Percentiles rank a stretch among this genome's conserved stretches.
Conservation (phyloP, 1,139 yeast species). For the Chernovozyma sophiae-reginae region DNA sequence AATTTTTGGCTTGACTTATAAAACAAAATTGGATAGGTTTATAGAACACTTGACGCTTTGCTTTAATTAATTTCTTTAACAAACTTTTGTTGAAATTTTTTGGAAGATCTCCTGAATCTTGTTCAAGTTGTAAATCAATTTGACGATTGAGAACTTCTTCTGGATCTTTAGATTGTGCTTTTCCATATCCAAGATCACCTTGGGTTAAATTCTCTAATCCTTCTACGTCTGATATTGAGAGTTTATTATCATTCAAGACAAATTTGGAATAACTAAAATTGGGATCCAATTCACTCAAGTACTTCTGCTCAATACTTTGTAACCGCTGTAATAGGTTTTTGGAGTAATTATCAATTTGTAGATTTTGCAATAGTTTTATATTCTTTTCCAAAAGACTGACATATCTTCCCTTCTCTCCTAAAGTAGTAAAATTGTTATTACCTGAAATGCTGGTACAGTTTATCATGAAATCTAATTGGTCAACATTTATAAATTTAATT, state of each 20-base stretch:
- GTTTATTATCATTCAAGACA: conserved; percentile 9
- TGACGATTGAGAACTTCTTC: conserved; percentile 1
- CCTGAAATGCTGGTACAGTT: conserved; percentile 4
- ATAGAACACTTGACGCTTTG: conserved; percentile 18
- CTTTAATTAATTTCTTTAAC: conserved; percentile 14
- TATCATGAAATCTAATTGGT: conserved; percentile 17
- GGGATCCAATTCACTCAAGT: neutral
- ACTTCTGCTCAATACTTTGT: conserved; percentile 6
- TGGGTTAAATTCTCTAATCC: neutral
- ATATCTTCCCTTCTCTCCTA: conserved; percentile 11
- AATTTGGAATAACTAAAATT: conserved; percentile 10
- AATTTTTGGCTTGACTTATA: conserved; percentile 15
- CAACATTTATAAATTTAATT: conserved; percentile 19
- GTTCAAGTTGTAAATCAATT: neutral
- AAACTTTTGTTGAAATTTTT: conserved; percentile 6
- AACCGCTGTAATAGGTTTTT: conserved; percentile 3
- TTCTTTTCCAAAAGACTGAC: conserved; percentile 11
- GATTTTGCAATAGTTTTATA: conserved; percentile 13
- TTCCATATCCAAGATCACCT: neutral
- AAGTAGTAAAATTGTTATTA: conserved; percentile 1
- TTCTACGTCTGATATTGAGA: conserved; percentile 6
- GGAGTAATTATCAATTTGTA: conserved; percentile 10
- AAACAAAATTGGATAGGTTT: conserved; percentile 30
- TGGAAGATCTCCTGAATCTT: neutral
- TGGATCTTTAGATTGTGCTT: neutral